phyloP scores from a whole-genome alignment of 495 filamentous ascomycete genomes.

The Hypoxylon lenormandii region DNA sequence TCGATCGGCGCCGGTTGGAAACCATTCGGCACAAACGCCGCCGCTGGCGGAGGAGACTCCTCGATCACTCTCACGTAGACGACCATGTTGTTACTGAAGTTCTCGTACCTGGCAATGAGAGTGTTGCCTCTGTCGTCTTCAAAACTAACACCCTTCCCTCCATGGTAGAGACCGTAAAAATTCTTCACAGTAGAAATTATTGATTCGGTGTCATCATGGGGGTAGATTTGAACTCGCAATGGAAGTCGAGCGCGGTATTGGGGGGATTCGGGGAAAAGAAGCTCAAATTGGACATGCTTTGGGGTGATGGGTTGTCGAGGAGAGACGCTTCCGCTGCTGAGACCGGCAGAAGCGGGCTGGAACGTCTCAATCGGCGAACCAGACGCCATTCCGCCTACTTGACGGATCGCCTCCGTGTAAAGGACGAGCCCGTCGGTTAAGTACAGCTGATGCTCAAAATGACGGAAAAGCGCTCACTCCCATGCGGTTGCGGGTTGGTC shows the following conservation, averaged over 20 bases:
- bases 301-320: constrained; percentile 63
- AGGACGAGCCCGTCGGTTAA: constrained; percentile 30
- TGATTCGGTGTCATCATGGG: constrained; percentile 93
- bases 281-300: constrained; percentile 87
- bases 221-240: constrained; percentile 89
- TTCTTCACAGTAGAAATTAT: constrained; percentile 97
- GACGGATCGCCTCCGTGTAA: constrained; percentile 42
- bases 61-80: constrained; percentile 91
- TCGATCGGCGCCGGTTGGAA: constrained; percentile 55
- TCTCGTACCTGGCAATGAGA: constrained; percentile 94
- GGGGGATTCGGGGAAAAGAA: constrained; percentile 78
- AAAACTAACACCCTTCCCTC: constrained; percentile 83
- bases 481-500: constrained; percentile 32
- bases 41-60: constrained; percentile 65
- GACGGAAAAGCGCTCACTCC: constrained; percentile 51
- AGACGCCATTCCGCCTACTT: constrained; percentile 61
- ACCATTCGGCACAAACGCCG: constrained; percentile 49
- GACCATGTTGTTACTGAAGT: constrained; percentile 86
- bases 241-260: constrained; percentile 83
- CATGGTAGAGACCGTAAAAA: constrained; percentile 88
- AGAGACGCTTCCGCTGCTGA: constrained; percentile 61
- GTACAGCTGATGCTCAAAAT: constrained; percentile 26
- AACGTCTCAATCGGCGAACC: constrained; percentile 58
- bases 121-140: constrained; percentile 87
- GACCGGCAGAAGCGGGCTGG: constrained; percentile 46